These are phyloP conservation scores for Acer campestre DNA, from an alignment of 345 rosid genomes.

Conservation along the genomic window DNA sequence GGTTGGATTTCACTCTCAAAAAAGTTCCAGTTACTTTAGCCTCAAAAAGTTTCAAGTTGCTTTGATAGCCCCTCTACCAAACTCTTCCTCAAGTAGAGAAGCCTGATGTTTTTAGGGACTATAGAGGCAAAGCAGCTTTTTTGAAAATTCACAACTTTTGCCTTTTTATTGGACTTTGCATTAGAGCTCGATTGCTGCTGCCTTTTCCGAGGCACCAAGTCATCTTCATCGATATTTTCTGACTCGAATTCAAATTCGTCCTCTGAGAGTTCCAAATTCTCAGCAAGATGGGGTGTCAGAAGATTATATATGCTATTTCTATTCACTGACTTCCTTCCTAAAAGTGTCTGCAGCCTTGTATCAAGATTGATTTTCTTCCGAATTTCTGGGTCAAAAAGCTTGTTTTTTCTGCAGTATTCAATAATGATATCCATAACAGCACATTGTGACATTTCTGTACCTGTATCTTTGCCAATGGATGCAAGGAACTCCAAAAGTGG, in stretches of 20 bases:
- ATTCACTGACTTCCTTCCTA: slow-evolving; percentile 42
- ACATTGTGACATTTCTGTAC: slow-evolving; percentile 33
- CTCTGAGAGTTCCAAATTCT: slow-evolving; percentile 33
- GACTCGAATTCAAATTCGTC: slow-evolving; percentile 23
- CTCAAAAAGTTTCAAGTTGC: slow-evolving; percentile 45
- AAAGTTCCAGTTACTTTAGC: slow-evolving; percentile 55
- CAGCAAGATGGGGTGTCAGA: slow-evolving; percentile 42
- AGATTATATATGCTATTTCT: slow-evolving; percentile 37
- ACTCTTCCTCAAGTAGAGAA: slow-evolving; percentile 50
- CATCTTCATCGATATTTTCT: slow-evolving; percentile 13
- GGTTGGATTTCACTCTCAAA: slow-evolving; percentile 51
- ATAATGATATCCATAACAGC: slow-evolving; percentile 35
- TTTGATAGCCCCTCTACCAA: slow-evolving; percentile 46
- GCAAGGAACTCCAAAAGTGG: slow-evolving; percentile 44
- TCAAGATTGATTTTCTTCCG: slow-evolving; percentile 49
- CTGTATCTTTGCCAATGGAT: slow-evolving; percentile 42
- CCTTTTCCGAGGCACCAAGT: slow-evolving; percentile 15
- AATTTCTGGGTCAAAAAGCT: slow-evolving; percentile 39
- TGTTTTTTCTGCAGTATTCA: slow-evolving; percentile 37
- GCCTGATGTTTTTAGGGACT: slow-evolving; percentile 45
- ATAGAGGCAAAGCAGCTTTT: slow-evolving; percentile 46
- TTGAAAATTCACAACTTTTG: slow-evolving; percentile 17
- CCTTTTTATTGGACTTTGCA: slow-evolving; percentile 25
- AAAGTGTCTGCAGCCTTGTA: slow-evolving; percentile 38
- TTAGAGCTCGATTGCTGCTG: slow-evolving; percentile 11